phyloP scores from a whole-genome alignment of 768 basidiomycete genomes.

The Lyophyllum decastes region DNA sequence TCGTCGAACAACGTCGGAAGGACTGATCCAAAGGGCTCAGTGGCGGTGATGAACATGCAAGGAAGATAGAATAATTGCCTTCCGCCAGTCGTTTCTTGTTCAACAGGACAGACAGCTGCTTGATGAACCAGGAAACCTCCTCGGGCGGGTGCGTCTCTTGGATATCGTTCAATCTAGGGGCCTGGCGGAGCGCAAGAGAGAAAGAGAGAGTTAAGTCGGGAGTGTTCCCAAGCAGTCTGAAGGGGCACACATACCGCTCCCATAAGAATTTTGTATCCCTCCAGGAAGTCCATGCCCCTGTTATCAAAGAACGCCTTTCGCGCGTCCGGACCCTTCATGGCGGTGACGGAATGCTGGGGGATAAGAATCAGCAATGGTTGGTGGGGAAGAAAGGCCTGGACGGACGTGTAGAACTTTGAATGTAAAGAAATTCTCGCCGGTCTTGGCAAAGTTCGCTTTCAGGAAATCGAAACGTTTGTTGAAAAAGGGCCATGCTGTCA shows the following conservation, averaged over 20 bases:
- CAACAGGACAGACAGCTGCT: constrained; percentile 12
- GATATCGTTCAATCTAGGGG: constrained; percentile 27
- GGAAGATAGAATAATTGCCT: not conserved
- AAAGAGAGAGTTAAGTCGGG: not conserved
- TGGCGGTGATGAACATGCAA: not conserved
- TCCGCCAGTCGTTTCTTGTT: constrained; percentile 15
- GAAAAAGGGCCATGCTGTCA: constrained; percentile 34
- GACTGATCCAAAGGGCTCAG: constrained; percentile 9
- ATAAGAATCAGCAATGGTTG: not conserved
- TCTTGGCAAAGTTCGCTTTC: constrained; percentile 22
- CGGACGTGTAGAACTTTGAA: constrained; percentile 31
- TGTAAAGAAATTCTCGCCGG: constrained; percentile 24
- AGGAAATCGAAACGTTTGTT: constrained; percentile 30
- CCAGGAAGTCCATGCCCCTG: constrained; percentile 27
- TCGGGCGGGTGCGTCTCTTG: constrained; percentile 14
- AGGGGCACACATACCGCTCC: constrained; percentile 24
- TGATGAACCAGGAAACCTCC: constrained; percentile 23
- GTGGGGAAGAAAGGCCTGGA: not conserved
- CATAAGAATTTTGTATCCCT: constrained; percentile 36
- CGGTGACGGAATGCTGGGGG: constrained; percentile 23
- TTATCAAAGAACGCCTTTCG: constrained; percentile 32
- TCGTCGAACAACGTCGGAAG: constrained; percentile 25
- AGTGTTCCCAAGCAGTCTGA: no score
- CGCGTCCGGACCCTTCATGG: constrained; percentile 31
- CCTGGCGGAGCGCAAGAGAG: not conserved